Percentiles rank a stretch among this genome's conserved stretches.
These are phyloP conservation scores for Striga asiatica DNA, from an alignment of 257 asterid genomes.

Conservation along the genomic window DNA sequence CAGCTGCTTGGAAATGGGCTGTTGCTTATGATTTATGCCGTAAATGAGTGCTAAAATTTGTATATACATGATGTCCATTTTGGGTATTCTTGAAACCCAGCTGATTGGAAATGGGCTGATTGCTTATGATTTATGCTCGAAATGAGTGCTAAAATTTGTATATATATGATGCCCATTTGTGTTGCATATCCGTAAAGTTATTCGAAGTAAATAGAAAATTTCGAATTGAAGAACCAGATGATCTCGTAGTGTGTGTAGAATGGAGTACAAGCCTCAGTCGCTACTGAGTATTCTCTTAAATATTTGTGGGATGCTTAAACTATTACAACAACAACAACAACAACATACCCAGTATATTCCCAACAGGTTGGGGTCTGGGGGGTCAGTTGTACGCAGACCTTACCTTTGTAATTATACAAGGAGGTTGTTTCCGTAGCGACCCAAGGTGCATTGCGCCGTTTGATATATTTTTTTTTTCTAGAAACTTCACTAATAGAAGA, in stretches of 20 bases:
- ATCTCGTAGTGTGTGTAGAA: neutral
- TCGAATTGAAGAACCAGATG: neutral
- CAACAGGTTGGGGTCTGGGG: too few species aligned
- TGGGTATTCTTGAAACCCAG: neutral
- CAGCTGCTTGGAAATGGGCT: neutral
- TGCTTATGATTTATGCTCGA: neutral
- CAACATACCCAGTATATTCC: too few species aligned
- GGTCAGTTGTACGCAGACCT: too few species aligned
- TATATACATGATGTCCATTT: neutral
- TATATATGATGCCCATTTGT: neutral
- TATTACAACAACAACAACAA: too few species aligned
- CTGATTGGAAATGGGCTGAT: neutral
- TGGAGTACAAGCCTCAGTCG: neutral
- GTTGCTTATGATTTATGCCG: neutral
- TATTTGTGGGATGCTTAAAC: too few species aligned
- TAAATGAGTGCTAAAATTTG: neutral
- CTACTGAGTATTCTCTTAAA: too few species aligned
- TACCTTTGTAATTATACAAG: too few species aligned
- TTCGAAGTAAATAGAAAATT: neutral
- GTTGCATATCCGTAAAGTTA: constrained; percentile 1
- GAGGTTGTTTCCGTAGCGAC: too few species aligned
- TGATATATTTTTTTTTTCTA: neutral
- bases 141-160: neutral
- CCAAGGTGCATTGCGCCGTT: too few species aligned
- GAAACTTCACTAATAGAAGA: neutral